These are phyloP conservation scores for Apiotrichum domesticum DNA, from an alignment of 1,284 basidiomycete genomes.

Conservation along the genomic window DNA sequence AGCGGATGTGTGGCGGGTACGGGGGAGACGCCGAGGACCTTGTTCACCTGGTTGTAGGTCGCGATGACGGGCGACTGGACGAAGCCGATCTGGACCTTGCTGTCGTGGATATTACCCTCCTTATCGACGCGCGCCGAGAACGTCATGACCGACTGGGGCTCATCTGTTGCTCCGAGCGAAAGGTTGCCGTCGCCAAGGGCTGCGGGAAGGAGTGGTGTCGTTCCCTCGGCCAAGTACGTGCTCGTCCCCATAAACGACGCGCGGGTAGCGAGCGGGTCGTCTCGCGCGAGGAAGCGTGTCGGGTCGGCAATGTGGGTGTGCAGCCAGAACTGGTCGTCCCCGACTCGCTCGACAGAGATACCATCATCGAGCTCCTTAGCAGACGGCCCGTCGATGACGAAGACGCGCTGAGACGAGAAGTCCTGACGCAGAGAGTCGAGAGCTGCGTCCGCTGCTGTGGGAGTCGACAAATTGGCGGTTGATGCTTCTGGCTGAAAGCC, in stretches of 20 bases:
- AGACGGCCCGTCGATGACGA: constrained; percentile 75
- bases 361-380: constrained; percentile 95
- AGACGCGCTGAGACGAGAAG: constrained; percentile 65
- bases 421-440: constrained; percentile 59
- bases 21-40: constrained; percentile 49
- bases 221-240: constrained; percentile 61
- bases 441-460: constrained; percentile 6
- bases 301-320: constrained; percentile 95
- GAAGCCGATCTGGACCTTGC: constrained; percentile 63
- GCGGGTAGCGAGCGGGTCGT: constrained; percentile 55
- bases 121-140: constrained; percentile 71
- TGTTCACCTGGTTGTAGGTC: constrained; percentile 67
- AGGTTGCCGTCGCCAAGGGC: constrained; percentile 50
- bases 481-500: constrained; percentile 25
- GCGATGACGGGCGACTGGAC: constrained; percentile 63
- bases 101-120: constrained; percentile 63
- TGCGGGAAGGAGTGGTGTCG: constrained; percentile 64
- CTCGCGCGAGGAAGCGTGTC: constrained; percentile 67
- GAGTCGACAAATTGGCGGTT: constrained; percentile 12
- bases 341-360: constrained; percentile 67
- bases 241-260: constrained; percentile 56
- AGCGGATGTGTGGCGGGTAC: constrained; percentile 24
- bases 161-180: constrained; percentile 53
- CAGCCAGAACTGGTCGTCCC: constrained; percentile 64
- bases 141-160: constrained; percentile 58